Conservation (phyloP, 139 green algal genomes). For the Mesostigma viride region DNA sequence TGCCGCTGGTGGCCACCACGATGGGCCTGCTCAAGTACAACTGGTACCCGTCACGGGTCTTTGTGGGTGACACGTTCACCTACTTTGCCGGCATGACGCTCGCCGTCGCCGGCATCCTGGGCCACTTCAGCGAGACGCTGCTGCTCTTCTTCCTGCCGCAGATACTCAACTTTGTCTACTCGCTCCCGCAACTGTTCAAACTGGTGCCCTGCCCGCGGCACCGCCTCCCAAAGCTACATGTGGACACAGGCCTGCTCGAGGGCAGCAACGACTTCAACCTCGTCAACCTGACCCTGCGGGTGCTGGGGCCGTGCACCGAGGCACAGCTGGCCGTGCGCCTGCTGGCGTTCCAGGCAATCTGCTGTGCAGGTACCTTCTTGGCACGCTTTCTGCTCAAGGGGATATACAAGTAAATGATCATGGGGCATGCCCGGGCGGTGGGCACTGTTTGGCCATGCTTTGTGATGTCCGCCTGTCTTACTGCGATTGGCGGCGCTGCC, state of each 20-base stretch:
- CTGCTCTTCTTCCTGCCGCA: conserved; percentile 91
- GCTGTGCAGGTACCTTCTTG: background rate
- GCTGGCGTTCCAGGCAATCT: conserved; percentile 58
- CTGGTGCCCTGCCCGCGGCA: conserved; percentile 88
- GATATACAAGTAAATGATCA: conserved; percentile 1
- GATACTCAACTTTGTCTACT: conserved; percentile 97
- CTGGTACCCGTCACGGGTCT: conserved; percentile 65
- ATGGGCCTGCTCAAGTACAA: conserved; percentile 65
- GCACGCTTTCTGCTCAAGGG: background rate
- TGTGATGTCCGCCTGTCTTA: background rate
- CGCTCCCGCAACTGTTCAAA: conserved; percentile 87
- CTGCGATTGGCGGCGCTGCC: no score
- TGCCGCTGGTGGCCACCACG: conserved; percentile 69
- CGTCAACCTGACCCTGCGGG: conserved; percentile 79
- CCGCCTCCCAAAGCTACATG: conserved; percentile 78
- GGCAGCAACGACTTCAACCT: conserved; percentile 78
- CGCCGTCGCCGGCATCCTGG: conserved; percentile 91
- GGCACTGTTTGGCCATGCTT: no score
- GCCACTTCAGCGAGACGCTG: conserved; percentile 93
- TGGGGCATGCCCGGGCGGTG: no score
- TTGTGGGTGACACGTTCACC: conserved; percentile 98
- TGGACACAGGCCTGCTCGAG: conserved; percentile 58
- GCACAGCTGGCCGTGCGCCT: conserved; percentile 68
- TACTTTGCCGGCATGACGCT: conserved; percentile 98
- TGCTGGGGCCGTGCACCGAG: conserved; percentile 71